Base-by-base conservation (phyloP, 2,329 filamentous ascomycete genomes). In the Phyllosticta ampelicida region DNA sequence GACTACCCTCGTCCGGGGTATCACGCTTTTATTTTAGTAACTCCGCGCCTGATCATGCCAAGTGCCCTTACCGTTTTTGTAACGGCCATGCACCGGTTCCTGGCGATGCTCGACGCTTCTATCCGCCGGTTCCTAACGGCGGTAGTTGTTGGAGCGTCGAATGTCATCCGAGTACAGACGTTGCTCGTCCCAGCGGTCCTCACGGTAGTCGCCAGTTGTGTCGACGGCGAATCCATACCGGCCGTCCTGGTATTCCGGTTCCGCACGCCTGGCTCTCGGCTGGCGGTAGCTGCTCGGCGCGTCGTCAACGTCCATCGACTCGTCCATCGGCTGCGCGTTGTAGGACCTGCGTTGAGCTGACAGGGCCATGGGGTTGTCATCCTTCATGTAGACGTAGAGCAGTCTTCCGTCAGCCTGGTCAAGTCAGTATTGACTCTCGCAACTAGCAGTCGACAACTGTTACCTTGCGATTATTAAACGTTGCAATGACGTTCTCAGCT, bases 401-500 rank as follows among this genome's bases (percentile, higher is more conserved):
- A 86, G 73, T 63, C 86, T 80, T 53, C 87, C 87, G 66, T 92
- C 88, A 66, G 88, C 88, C 86, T 84, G 61, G 49, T 29, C 16
- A 11, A 26, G 50, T 58, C 48, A 58, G 56, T 51, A 58, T 5
- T 2, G 6, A 10, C 4, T 53, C 18, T 20, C 30, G 13, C 18
- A 20, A 10, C 10, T 29, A 20, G 10, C 18, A 20, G 48, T 11
- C 16, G 6, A n/a, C 9, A 48, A 30, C 18, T 9, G 50, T 48
- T 51, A 60, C 49, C 28, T 55, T 55, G 30, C 54, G 48, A 51
- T 87, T 84, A 72, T 94, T 86, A 71, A 92, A 92, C 2, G 80
- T 87, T 60, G 81, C 77, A 65, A 92, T 86, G 18, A 90, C 86
- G 48, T 80, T 81, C 65, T 92, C 85, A 2, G 87, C 89, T 48